Conservation (phyloP, 805 yeast species). For the Yamadazyma akitaensis region DNA sequence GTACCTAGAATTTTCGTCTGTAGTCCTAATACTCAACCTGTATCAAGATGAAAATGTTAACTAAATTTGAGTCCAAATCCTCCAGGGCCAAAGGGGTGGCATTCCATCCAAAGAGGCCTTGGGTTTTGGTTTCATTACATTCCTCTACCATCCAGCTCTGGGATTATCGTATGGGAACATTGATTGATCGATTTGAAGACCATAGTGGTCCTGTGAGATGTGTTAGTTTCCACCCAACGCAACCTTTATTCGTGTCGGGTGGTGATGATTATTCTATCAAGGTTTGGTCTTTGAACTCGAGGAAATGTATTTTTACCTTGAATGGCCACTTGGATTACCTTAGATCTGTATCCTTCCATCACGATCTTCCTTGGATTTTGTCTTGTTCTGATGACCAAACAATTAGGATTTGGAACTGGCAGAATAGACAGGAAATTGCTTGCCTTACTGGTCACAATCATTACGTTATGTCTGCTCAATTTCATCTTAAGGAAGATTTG, state of each 20-base stretch:
- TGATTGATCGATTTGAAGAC: constrained; percentile 94
- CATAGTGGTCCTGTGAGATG: constrained; percentile 98
- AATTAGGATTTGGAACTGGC: constrained; percentile 99
- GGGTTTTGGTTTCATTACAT: constrained; percentile 92
- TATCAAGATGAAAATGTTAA: constrained; percentile 69
- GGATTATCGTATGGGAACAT: constrained; percentile 99
- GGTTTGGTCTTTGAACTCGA: constrained; percentile 92
- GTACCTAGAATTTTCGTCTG: not conserved
- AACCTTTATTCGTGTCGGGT: constrained; percentile 94
- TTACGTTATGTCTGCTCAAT: constrained; percentile 96
- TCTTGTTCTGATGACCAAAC: constrained; percentile 98
- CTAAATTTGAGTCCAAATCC: constrained; percentile 92
- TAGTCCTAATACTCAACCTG: not conserved
- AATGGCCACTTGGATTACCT: constrained; percentile 94
- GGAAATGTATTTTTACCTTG: constrained; percentile 88
- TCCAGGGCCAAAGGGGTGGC: constrained; percentile 98
- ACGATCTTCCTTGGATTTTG: constrained; percentile 95
- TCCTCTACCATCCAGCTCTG: constrained; percentile 98
- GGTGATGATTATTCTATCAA: constrained; percentile 95
- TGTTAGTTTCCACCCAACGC: constrained; percentile 95
- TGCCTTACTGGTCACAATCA: constrained; percentile 97
- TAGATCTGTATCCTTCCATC: constrained; percentile 91
- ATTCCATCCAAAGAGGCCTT: constrained; percentile 92
- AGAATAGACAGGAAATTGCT: constrained; percentile 94
- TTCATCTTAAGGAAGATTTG: constrained; percentile 93